Percentiles rank a stretch among this genome's conserved stretches.
Conservation (phyloP, 352 stramenopile species). For the Globisporangium nunn region DNA sequence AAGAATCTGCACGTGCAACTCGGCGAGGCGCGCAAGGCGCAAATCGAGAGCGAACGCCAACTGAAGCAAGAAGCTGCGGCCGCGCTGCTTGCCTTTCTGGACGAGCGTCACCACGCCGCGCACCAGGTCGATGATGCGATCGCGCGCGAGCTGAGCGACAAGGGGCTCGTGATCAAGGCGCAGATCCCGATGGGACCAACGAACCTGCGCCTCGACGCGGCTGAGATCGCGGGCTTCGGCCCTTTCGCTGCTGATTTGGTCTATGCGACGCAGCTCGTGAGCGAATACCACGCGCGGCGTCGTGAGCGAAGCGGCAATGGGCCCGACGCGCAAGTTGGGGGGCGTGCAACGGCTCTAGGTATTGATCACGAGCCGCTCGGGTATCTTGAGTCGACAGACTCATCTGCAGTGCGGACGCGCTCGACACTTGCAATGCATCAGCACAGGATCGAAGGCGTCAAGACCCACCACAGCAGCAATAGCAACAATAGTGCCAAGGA, state of each 20-base stretch:
- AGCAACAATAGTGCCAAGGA: neutral
- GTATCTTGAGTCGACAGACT: conserved; percentile 52
- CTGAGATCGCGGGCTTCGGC: conserved; percentile 39
- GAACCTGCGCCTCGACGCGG: conserved; percentile 32
- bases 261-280: conserved; percentile 51
- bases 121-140: conserved; percentile 29
- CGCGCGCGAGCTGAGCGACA: conserved; percentile 31
- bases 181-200: conserved; percentile 71
- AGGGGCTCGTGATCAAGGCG: conserved; percentile 62
- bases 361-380: conserved; percentile 23
- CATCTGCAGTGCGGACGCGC: conserved; percentile 34
- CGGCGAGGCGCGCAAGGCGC: conserved; percentile 25
- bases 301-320: conserved; percentile 47
- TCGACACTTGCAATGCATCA: conserved; percentile 40
- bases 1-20: conserved; percentile 29
- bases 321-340: neutral
- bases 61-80: conserved; percentile 24
- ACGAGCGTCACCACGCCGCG: conserved; percentile 35
- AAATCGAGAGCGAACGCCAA: conserved; percentile 23
- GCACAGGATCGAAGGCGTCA: conserved; percentile 35
- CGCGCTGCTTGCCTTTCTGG: conserved; percentile 41
- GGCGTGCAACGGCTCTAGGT: conserved; percentile 13
- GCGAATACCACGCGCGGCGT: conserved; percentile 34
- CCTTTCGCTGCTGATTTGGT: conserved; percentile 36
- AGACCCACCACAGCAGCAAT: conserved; percentile 11